Percentiles rank a stretch among this genome's conserved stretches.
Conservation (phyloP, 345 rosid species). For the Viola odorata region DNA sequence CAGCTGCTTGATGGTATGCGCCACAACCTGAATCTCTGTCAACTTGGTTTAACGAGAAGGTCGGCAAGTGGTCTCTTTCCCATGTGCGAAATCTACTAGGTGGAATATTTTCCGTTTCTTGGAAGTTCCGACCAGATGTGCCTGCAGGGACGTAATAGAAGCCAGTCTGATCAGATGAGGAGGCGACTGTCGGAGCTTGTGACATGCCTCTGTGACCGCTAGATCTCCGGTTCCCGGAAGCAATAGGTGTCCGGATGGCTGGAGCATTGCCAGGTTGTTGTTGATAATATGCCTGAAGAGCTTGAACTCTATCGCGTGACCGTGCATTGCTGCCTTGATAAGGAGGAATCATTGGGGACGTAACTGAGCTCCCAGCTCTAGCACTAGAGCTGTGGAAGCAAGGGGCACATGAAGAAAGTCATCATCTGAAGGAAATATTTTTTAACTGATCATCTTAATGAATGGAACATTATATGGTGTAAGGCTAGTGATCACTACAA, state of each 20-base stretch:
- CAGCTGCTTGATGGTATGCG: constrained; percentile 46
- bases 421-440: not conserved
- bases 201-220: constrained; percentile 44
- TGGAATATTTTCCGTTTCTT: constrained; percentile 28
- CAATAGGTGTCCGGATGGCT: constrained; percentile 45
- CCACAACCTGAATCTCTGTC: constrained; percentile 67
- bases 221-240: constrained; percentile 50
- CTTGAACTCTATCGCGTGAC: constrained; percentile 81
- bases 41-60: constrained; percentile 48
- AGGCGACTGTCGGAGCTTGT: constrained; percentile 52
- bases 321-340: constrained; percentile 91
- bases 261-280: constrained; percentile 57
- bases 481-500: too few species aligned
- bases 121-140: constrained; percentile 44
- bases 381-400: constrained; percentile 46
- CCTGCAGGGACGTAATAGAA: constrained; percentile 58
- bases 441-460: not conserved
- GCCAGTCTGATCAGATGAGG: constrained; percentile 66
- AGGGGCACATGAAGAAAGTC: not conserved
- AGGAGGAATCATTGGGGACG: constrained; percentile 61
- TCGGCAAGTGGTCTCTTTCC: constrained; percentile 42
- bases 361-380: constrained; percentile 64
- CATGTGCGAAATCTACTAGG: constrained; percentile 14
- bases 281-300: constrained; percentile 92
- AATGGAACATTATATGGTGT: not conserved